These are phyloP conservation scores for Suhomyces faveliae DNA, from an alignment of 805 yeast species.

Conservation along the genomic window DNA sequence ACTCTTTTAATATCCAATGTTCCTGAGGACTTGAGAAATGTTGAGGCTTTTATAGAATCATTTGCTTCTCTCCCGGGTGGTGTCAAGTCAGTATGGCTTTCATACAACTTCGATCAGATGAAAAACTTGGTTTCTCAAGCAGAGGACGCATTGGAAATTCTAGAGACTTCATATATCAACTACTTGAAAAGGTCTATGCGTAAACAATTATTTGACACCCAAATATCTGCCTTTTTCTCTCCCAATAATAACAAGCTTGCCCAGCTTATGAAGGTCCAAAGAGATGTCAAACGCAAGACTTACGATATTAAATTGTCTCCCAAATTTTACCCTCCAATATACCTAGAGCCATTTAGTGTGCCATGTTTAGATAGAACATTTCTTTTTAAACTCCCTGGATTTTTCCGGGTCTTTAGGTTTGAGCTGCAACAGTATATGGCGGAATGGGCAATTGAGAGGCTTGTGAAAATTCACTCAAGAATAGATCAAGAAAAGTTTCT, in stretches of 20 bases:
- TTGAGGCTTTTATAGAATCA: slow-evolving; percentile 21
- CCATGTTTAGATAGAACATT: slow-evolving; percentile 21
- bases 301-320: slow-evolving; percentile 1
- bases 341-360: slow-evolving; percentile 16
- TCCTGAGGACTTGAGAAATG: slow-evolving; percentile 33
- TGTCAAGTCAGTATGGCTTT: slow-evolving; percentile 54
- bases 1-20: slow-evolving; percentile 47
- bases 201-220: not conserved
- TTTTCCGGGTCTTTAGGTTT: slow-evolving; percentile 21
- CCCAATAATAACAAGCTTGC: not conserved
- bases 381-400: slow-evolving; percentile 28
- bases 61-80: slow-evolving; percentile 52
- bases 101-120: slow-evolving; percentile 31
- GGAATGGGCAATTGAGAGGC: slow-evolving; percentile 29
- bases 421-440: slow-evolving; percentile 21
- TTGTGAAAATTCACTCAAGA: slow-evolving; percentile 12
- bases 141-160: slow-evolving; percentile 21
- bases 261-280: not conserved
- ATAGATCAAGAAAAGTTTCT: slow-evolving; percentile 20
- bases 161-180: slow-evolving; percentile 28
- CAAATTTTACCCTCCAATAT: slow-evolving; percentile 36
- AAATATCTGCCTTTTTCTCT: not conserved
- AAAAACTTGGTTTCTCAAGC: slow-evolving; percentile 21
- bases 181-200: slow-evolving; percentile 37
- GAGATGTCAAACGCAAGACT: not conserved